Evolutionary conservation across 2,329 filamentous ascomycete genomes (phyloP), one percentile per base, ranked within the genome.

Genomic region (Aspergillus pseudotamarii): DNA sequence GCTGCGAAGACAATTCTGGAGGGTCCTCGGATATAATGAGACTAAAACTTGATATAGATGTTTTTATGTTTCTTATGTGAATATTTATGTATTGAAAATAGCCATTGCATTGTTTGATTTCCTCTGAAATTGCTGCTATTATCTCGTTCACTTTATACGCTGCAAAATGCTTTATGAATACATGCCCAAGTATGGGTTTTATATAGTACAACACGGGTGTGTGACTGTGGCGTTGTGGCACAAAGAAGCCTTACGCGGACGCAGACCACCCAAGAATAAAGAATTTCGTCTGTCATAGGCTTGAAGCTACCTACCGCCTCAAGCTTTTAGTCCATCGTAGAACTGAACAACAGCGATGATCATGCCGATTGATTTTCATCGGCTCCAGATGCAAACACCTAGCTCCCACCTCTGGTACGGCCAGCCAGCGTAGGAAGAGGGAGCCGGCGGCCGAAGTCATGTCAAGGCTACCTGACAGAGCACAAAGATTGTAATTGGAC

Each of bases 1-100:
- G 91, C 92, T 79, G 92, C 92, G n/a, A 90, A 82, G 80, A 80
- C 83, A 0, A 94, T 95, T 69, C 77, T 94, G 41, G 88, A 92
- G 62, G 85, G 84, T 4, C 75, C 76, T 51, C 68, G 76, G 51
- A 72, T 78, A 70, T 73, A 68, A 62, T 51, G 59, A 41, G 55
- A 34, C 41, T 30, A 36, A 36, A 34, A 19, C 26, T 53, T 54
- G 38, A 54, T 59, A 19, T 45, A 45, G 54, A 54, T 45, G 46
- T 41, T 54, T 54, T 54, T 11, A 59, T 54, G 58, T 54, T 54
- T 53, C 14, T 43, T 10, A 54, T 53, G 46, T 51, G 53, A 53
- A 59, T 53, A 45, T 21, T 51, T 30, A 16, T 53, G 48, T 59
- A 51, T 30, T 53, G 32, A 38, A 57, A 28, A 59, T 59, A 53